Evolutionary conservation across 2,329 filamentous ascomycete genomes (phyloP).

Genomic region (Capronia epimyces): DNA sequence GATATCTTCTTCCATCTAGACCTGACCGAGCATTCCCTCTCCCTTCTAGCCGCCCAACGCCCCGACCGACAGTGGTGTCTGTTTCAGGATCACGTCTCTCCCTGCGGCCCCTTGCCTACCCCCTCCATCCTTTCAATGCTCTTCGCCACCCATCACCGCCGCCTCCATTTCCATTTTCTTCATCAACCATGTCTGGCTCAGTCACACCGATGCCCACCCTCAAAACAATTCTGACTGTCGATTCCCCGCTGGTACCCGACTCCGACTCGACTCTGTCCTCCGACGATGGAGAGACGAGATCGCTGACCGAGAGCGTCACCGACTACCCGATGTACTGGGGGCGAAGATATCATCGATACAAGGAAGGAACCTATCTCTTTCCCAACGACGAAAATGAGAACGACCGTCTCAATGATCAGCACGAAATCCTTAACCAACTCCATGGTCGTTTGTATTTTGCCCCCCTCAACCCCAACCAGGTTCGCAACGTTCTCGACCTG

Average conservation of each 20-base stretch:
- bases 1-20: too few species aligned
- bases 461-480: conserved; percentile 39
- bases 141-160: neutral
- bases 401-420: conserved; percentile 52
- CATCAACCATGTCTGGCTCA: conserved; percentile 4
- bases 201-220: neutral
- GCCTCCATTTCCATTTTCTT: neutral
- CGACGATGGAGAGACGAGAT: conserved; percentile 32
- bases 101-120: neutral
- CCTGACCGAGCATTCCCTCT: too few species aligned
- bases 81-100: neutral
- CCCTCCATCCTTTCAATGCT: neutral
- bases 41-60: too few species aligned
- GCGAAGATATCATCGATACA: conserved; percentile 42
- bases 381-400: conserved; percentile 53
- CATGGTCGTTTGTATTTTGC: conserved; percentile 44
- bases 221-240: conserved; percentile 11
- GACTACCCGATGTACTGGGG: conserved; percentile 42
- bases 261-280: conserved; percentile 21
- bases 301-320: conserved; percentile 40
- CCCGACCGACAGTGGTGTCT: too few species aligned
- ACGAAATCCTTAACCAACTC: conserved; percentile 50
- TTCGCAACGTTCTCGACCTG: conserved; percentile 51
- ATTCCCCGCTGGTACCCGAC: conserved; percentile 20
- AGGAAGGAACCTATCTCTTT: conserved; percentile 43